A percentile compares a stretch with the other conserved stretches of the same genome.
Conservation (phyloP, 2,329 filamentous ascomycete genomes). For the Fusarium musae region DNA sequence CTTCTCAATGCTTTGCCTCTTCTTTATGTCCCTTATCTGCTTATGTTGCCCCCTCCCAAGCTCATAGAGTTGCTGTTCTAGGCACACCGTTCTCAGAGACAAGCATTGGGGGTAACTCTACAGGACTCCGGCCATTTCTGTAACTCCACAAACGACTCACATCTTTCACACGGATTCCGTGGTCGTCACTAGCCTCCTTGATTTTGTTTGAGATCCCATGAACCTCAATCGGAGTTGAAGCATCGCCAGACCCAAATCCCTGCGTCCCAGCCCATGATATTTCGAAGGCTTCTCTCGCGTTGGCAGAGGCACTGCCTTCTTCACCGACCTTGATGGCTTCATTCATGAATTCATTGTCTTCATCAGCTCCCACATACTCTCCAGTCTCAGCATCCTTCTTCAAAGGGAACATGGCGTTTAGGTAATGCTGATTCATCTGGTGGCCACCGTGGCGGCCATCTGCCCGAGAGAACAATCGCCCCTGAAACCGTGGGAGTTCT, state of each 20-base stretch:
- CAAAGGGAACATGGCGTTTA: constrained; percentile 70
- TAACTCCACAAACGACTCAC: constrained; percentile 72
- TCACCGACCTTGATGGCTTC: constrained; percentile 61
- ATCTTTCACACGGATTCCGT: constrained; percentile 65
- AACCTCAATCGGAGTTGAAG: constrained; percentile 52
- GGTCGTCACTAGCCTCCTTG: constrained; percentile 43
- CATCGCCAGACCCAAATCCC: constrained; percentile 51
- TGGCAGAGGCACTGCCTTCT: constrained; percentile 56
- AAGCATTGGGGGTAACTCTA: constrained; percentile 54
- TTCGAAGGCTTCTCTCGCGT: constrained; percentile 59
- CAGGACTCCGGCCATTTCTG: constrained; percentile 66
- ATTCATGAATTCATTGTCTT: constrained; percentile 70
- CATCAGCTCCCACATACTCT: constrained; percentile 55
- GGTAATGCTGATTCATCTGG: constrained; percentile 70
- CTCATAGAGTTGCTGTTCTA: constrained; percentile 54
- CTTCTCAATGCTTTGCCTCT: background rate
- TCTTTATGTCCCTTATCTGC: background rate
- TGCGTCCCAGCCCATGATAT: constrained; percentile 58
- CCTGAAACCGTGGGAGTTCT: constrained; percentile 69
- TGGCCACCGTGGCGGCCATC: constrained; percentile 62
- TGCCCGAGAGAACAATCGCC: constrained; percentile 67
- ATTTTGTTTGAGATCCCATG: constrained; percentile 46
- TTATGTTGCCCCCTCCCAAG: background rate
- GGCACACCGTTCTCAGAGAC: constrained; percentile 51
- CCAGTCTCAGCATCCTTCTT: constrained; percentile 55